phyloP scores from a whole-genome alignment of 2,329 filamentous ascomycete genomes.

The Diaporthe helianthi region DNA sequence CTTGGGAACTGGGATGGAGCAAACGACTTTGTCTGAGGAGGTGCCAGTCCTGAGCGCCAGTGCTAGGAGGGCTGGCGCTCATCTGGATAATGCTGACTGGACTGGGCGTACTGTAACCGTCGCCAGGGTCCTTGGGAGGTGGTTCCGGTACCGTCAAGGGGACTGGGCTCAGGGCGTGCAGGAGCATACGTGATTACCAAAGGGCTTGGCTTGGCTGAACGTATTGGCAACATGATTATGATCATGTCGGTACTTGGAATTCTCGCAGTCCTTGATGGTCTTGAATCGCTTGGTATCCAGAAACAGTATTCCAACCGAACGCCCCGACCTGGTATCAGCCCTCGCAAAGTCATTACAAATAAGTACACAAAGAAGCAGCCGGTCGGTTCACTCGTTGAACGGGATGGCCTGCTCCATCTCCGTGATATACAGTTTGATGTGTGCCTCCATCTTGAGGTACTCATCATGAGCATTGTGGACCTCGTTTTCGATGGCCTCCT shows the following conservation, averaged over 20 bases:
- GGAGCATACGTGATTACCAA: not conserved
- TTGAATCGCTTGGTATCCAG: not conserved
- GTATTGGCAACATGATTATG: not conserved
- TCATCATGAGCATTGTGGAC: slow-evolving; percentile 90
- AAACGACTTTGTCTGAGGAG: slow-evolving; percentile 51
- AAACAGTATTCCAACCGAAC: slow-evolving; percentile 27
- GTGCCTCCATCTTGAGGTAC: slow-evolving; percentile 96
- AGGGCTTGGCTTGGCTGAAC: not conserved
- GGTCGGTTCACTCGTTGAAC: slow-evolving; percentile 28
- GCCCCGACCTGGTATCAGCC: slow-evolving; percentile 34
- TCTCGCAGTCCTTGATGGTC: slow-evolving; percentile 27
- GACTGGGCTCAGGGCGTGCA: slow-evolving; percentile 41
- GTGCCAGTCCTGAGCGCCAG: slow-evolving; percentile 70
- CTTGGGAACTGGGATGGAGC: slow-evolving; percentile 37
- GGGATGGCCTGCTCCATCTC: slow-evolving; percentile 94
- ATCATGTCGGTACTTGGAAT: not conserved
- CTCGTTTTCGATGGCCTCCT: slow-evolving; percentile 96
- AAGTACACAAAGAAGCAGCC: slow-evolving; percentile 36
- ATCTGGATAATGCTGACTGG: slow-evolving; percentile 60
- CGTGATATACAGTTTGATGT: slow-evolving; percentile 96
- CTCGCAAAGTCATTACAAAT: slow-evolving; percentile 38
- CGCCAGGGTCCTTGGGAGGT: slow-evolving; percentile 64
- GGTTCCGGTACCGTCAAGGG: slow-evolving; percentile 64
- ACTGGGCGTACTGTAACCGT: slow-evolving; percentile 65
- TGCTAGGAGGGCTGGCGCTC: slow-evolving; percentile 49